Evolutionary conservation across 306 rosid species (phyloP), one percentile per base, ranked within the genome.

Genomic region (Pterocarpus macrocarpus): DNA sequence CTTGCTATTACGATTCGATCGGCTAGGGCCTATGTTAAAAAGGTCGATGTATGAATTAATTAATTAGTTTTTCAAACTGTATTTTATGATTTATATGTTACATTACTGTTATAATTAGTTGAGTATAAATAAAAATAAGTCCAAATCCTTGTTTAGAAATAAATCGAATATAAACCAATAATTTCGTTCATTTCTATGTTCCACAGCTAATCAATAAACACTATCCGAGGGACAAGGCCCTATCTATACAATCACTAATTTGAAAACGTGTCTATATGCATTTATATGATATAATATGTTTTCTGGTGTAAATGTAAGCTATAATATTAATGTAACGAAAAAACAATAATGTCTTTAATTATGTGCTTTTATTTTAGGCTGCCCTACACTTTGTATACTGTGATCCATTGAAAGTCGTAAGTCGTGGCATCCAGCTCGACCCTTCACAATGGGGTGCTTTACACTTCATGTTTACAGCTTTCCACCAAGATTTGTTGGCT

Each of bases 361-460:
- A 59, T 43, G 16, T 9, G 44, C 67, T 79, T 82, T 50, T 32
- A 52, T 43, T 45, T n/a, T 2, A 72, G 61, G 85, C 83, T 85
- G 73, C 86, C 79, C 86, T 80, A 77, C 87, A 82, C 82, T 36
- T 77, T 80, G 85, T 56, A 61, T 77, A 43, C 76, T 76, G 80
- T 83, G 83, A 82, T 50, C 69, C 73, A 66, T 80, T 75, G 38
- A 82, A 85, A 82, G 84, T 80, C 16, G 73, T 72, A 62, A 79
- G 73, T 77, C 75, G 75, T 83, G 89, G 85, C 78, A 73, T 83
- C 87, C 89, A 88, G 89, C 91, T 88, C 81, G 38, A 86, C 14
- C 44, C 79, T 76, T 79, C 83, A 74, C 63, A 77, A 69, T 72
- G 34, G 45, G 69, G 85, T 44, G 84, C 87, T 83, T 88, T 83